Base-by-base conservation (phyloP, 176 grass and related monocot species). In the Avena insularis region DNA sequence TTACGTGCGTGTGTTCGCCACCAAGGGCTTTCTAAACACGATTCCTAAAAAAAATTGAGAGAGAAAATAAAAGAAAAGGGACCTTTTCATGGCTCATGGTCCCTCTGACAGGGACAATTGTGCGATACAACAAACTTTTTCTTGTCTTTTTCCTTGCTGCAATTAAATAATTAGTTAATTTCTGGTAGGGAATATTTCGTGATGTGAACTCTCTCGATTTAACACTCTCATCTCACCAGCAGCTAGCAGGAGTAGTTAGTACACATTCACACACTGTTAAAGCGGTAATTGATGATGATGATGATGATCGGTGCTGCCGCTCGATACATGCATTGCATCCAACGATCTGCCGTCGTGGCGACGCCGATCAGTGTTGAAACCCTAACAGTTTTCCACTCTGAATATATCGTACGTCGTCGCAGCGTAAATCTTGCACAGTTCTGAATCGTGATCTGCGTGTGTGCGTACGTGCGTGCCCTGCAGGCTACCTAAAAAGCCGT, bases 271-370 rank as follows among this genome's bases (percentile, higher is more conserved):
- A 75, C 72, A 75, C 14, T 53, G 72, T 31, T 49, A 75, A 8
- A 53, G 3, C 72, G 31, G 13, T 53, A 75, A 75, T 35, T 35
- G 33, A 35, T 16, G 5, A 43, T 7, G 25, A 43, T 7, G 25
- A 25, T 25, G 46, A 21, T 74, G 46, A 50, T 17, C 47, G 14
- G 21, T 75, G 23, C 46, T 2, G 46, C 5, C 21, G 71, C 15
- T 75, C 27, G 48, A 51, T 29, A 75, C 46, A 27, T 75, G 71
- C 46, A 75, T 66, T 75, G 46, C 46, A 75, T 6, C 23, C 71
- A 25, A 75, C 71, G 71, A 4, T 31, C 16, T 31, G 72, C 21
- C 23, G 1, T 75, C 72, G 29, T 15, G 47, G 7, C 45, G 70
- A 12, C 9, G 2, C 48, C 31, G 47, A 5, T 17, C 7, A 27